Evolutionary conservation across 164 flowering plant species (phyloP), one percentile per base, ranked within the genome.

Genomic region (Magnolia sinica): DNA sequence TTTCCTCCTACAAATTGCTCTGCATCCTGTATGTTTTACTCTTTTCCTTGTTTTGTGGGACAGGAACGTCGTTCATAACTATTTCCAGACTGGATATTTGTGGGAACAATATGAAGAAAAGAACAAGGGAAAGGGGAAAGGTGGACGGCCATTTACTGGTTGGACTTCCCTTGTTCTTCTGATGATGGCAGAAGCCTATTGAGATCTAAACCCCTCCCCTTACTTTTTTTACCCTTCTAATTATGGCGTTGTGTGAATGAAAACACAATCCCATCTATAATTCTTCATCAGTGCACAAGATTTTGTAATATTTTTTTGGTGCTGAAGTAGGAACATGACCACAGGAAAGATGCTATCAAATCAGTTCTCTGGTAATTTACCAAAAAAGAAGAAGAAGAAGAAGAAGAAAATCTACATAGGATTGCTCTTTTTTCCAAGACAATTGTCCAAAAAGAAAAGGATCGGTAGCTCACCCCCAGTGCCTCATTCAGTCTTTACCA

Each of bases 31-130:
- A 13, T 14, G 0, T 29, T 37, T 68, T 45, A 68, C 68, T 37
- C 58, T 66, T 69, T 27, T 66, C 66, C 52, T 52, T 11, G 11
- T n/a, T 58, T 4, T 16, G 14, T 73, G 22, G 77, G 74, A 82
- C 95, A 93, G 98, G 85, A 94, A 92, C 81, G 87, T 94, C 24
- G 96, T 91, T 18, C 73, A 59, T 6, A 92, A 90, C 81, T 94
- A 93, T 83, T 66, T 82, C 22, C 74, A 84, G 76, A 91, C 89
- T 20, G 99, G 99, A 64, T 96, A 84, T 73, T 74, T 94, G 61
- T 94, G 99, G 99, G 99, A 96, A 79, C 99, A 96, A 70, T 94
- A 90, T 77, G 96, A 96, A 81, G 96, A 91, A 82, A 87, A 78
- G 83, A 88, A 82, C 19, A 79, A 81, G 66, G 98, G 98, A 31